Evolutionary conservation across 352 stramenopile genomes (phyloP).

Genomic region (Globisporangium nodosum): DNA sequence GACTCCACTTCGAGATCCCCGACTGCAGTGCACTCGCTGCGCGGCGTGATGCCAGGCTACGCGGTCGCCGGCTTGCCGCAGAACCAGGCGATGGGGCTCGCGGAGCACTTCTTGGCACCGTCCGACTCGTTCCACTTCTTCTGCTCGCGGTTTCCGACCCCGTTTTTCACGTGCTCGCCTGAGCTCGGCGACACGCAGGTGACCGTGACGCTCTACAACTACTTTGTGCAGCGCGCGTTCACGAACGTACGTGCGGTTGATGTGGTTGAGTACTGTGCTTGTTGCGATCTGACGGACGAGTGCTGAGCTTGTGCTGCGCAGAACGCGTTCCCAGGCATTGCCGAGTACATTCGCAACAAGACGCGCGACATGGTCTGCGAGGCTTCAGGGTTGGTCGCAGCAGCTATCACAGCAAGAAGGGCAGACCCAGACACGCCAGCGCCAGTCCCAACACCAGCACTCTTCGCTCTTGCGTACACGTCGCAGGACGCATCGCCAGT

Average conservation of each 20-base stretch:
- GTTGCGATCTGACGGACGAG: background rate
- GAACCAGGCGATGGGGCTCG: slow-evolving; percentile 42
- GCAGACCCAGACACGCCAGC: background rate
- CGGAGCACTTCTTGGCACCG: slow-evolving; percentile 69
- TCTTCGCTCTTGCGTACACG: slow-evolving; percentile 39
- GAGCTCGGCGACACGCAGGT: slow-evolving; percentile 8
- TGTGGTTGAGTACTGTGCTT: background rate
- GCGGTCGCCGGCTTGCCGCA: slow-evolving; percentile 35
- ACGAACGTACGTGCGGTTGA: slow-evolving; percentile 33
- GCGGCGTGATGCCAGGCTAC: slow-evolving; percentile 54
- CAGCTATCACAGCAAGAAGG: background rate
- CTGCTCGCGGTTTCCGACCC: slow-evolving; percentile 49
- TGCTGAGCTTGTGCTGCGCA: slow-evolving; percentile 9
- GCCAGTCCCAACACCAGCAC: background rate
- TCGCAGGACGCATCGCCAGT: slow-evolving; percentile 31
- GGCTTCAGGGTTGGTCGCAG: slow-evolving; percentile 1
- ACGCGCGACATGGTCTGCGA: slow-evolving; percentile 63
- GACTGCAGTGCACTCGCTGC: slow-evolving; percentile 38
- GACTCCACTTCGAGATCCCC: slow-evolving; percentile 22
- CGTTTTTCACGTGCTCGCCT: slow-evolving; percentile 50
- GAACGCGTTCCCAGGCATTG: slow-evolving; percentile 72
- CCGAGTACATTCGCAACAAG: slow-evolving; percentile 70
- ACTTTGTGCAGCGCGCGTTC: slow-evolving; percentile 67
- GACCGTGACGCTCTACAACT: slow-evolving; percentile 69
- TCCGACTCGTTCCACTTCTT: slow-evolving; percentile 71